A percentile compares a stretch with the other conserved stretches of the same genome.
Evolutionary conservation across 148 eudicot genomes (phyloP).

Genomic region (Beta vulgaris): DNA sequence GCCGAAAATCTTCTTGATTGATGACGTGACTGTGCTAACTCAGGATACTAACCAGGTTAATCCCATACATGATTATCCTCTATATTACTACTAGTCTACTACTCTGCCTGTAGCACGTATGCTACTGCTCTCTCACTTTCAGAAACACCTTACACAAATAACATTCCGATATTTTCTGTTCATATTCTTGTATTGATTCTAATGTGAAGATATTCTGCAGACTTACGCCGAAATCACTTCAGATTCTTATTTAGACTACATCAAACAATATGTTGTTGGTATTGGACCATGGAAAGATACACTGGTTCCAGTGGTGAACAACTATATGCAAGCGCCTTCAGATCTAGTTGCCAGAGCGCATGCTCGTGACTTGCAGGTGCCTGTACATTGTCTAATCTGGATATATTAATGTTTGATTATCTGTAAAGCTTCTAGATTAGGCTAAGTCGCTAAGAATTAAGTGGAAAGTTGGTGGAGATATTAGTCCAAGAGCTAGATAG

Average conservation of each 20-base stretch:
- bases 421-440: neutral
- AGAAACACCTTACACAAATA: neutral
- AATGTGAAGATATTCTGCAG: slow-evolving; percentile 36
- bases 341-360: slow-evolving; percentile 97
- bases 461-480: neutral
- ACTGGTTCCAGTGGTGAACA: slow-evolving; percentile 58
- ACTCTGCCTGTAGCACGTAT: neutral
- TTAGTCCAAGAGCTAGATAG: neutral
- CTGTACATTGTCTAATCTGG: slow-evolving; percentile 5
- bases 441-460: neutral
- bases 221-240: slow-evolving; percentile 87
- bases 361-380: slow-evolving; percentile 74
- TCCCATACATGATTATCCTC: too few species aligned
- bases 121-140: neutral
- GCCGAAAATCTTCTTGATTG: slow-evolving; percentile 86
- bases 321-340: slow-evolving; percentile 70
- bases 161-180: neutral
- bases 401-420: neutral
- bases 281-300: slow-evolving; percentile 99
- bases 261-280: slow-evolving; percentile 73
- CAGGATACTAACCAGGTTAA: slow-evolving; percentile 95
- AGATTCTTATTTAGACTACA: slow-evolving; percentile 72
- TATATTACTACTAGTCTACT: neutral
- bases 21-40: slow-evolving; percentile 56
- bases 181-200: neutral